These are phyloP conservation scores for Picea abies DNA, from an alignment of 83 land plant species.

Conservation along the genomic window DNA sequence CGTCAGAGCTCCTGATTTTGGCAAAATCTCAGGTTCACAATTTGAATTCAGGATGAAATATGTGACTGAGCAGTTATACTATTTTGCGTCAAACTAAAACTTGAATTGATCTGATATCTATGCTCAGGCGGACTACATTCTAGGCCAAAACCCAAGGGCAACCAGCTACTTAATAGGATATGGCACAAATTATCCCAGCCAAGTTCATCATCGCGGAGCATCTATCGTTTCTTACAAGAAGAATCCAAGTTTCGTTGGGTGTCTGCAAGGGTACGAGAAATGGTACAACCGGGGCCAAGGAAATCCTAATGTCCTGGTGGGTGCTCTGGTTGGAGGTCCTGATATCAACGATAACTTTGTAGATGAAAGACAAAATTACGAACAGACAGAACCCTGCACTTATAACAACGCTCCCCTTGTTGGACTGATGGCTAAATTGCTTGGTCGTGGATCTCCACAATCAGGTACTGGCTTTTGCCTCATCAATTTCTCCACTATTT, in stretches of 20 bases:
- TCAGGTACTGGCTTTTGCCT: too few species aligned
- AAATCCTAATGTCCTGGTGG: slow-evolving; percentile 67
- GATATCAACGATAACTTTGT: slow-evolving; percentile 58
- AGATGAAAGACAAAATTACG: slow-evolving; percentile 54
- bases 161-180: slow-evolving; percentile 77
- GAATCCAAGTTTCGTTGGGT: slow-evolving; percentile 33
- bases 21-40: slow-evolving; percentile 53
- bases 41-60: neutral
- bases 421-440: slow-evolving; percentile 70
- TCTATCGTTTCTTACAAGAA: slow-evolving; percentile 49
- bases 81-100: neutral
- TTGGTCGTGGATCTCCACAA: neutral
- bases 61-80: neutral
- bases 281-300: slow-evolving; percentile 45
- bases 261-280: slow-evolving; percentile 54
- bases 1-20: slow-evolving; percentile 40
- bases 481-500: too few species aligned
- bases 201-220: slow-evolving; percentile 75
- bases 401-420: slow-evolving; percentile 67
- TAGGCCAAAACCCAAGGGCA: slow-evolving; percentile 72
- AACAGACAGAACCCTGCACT: slow-evolving; percentile 66
- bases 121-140: slow-evolving; percentile 63
- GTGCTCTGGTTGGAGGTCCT: slow-evolving; percentile 89
- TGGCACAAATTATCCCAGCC: slow-evolving; percentile 52
- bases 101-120: neutral